Base-by-base conservation (phyloP, 108 stramenopile species). In the Schizochytrium sp. region DNA sequence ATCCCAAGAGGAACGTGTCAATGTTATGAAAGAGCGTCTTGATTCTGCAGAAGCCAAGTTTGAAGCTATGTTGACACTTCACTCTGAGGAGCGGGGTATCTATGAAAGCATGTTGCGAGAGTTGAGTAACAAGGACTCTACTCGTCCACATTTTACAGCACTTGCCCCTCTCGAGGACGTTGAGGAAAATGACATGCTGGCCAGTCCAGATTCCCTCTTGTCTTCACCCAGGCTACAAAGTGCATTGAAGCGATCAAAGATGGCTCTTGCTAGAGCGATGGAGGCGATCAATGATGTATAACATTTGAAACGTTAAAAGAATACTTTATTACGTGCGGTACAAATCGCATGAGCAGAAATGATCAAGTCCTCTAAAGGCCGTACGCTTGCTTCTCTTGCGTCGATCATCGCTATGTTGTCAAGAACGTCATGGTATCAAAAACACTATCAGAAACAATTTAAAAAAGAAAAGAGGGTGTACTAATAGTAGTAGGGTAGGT, bases 261-360 rank as follows among this genome's bases (percentile, higher is more conserved):
- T 83, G 47, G 76, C 76, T n/a, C 47, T 83, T 0, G 76, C 76
- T 5, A 83, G 76, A 50, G 76, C 76, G 28, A 83, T 83, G 76
- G 53, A 83, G 47, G 76, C 76, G 50, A 83, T 83, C 3, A 83
- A 83, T 50, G 76, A 83, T 83, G 76, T 83, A 5, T 83, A 50
- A 28, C 15, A n/a, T 10, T 42, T 83, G 17, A 28, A 28, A 28
- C 28, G 28, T 28, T 28, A 28, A 28, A 28, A 28, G 28, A 28
- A 28, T 28, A 28, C 28, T 28, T 28, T 28, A 28, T 28, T 28
- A 28, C 28, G 28, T 28, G 28, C 28, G 28, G 28, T 28, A 28
- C 28, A 28, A 28, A 28, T 28, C 28, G 28, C 28, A 28, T 28
- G 28, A 28, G 28, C 28, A 28, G 28, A 28, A 28, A 28, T 28